Percentiles rank a stretch among this genome's conserved stretches.
Evolutionary conservation across 108 stramenopile genomes (phyloP).

Genomic region (Skeletonema menzelii): DNA sequence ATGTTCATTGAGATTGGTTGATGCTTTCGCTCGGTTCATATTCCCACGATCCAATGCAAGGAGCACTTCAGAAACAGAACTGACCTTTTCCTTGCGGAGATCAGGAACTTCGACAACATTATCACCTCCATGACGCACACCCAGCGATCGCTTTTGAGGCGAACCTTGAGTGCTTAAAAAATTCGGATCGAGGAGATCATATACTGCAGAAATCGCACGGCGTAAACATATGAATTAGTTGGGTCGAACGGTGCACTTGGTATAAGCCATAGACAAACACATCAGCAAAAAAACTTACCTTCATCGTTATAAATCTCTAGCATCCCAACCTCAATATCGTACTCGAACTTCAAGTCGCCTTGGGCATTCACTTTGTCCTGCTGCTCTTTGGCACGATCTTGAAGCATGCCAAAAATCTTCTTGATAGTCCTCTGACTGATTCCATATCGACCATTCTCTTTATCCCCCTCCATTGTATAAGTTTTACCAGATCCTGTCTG

Average conservation of each 20-base stretch:
- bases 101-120: slow-evolving; percentile 94
- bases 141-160: slow-evolving; percentile 67
- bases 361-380: slow-evolving; percentile 25
- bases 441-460: slow-evolving; percentile 69
- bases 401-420: slow-evolving; percentile 82
- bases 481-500: slow-evolving; percentile 93
- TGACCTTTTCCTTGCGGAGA: slow-evolving; percentile 86
- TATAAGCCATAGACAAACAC: slow-evolving; percentile 1
- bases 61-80: slow-evolving; percentile 80
- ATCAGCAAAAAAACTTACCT: slow-evolving; percentile 17
- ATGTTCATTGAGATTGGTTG: slow-evolving; percentile 98
- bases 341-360: slow-evolving; percentile 52
- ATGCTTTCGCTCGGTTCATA: slow-evolving; percentile 88
- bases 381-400: slow-evolving; percentile 71
- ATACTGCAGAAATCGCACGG: slow-evolving; percentile 38
- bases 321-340: slow-evolving; percentile 64
- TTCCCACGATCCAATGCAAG: slow-evolving; percentile 83
- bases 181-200: slow-evolving; percentile 68
- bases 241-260: background rate
- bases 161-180: slow-evolving; percentile 24
- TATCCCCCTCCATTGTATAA: slow-evolving; percentile 88
- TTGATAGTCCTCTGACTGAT: slow-evolving; percentile 88
- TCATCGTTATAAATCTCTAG: slow-evolving; percentile 93
- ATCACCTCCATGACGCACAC: slow-evolving; percentile 71
- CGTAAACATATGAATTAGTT: background rate